Base-by-base conservation (phyloP, 805 yeast species). In the Metschnikowia santaceciliae region DNA sequence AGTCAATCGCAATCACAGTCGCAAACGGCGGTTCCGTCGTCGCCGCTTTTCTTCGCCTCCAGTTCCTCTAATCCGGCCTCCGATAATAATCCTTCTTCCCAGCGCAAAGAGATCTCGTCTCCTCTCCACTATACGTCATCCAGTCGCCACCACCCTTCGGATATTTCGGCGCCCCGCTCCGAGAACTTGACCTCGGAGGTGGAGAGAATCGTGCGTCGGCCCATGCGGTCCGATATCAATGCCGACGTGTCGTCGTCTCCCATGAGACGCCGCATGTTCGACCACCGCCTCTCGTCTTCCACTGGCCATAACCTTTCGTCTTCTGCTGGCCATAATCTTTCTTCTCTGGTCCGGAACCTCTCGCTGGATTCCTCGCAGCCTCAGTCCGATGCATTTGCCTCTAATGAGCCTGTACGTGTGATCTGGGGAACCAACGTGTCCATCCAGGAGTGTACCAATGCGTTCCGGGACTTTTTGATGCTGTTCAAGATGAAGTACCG, bases 371-470 rank as follows among this genome's bases (percentile, higher is more conserved):
- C 52, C 40, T 63, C 73, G 8, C 62, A 64, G 40, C 59, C 68
- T 15, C 60, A 55, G 49, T 58, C 70, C 8, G 75, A 69, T 33
- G 53, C 48, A 1, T 56, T 59, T 15, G 65, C 60, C 26, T 52
- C 54, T 22, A 81, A 80, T 48, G 96, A 87, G 57, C 96, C 96
- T 0, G 82, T 84, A 22, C 80, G 95, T 61, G 96, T 94, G 48
- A 92, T 94, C 62, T 94, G 99, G 99, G 99, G 99, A 69, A 94
- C 99, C 1, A 90, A 92, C 64, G 96, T 94, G 26, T 86, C 95
- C 44, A 91, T 94, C 62, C 88, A 83, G 62, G 97, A 94, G 63
- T 85, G 94, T 59, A 79, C 88, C 36, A 86, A 82, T 58, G 78
- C 80, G 46, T 92, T 94, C 71, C 77, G 95, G 56, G 84, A 84